These are phyloP conservation scores for Solanum hybrid DNA, from an alignment of 305 asterid species.

Conservation along the genomic window DNA sequence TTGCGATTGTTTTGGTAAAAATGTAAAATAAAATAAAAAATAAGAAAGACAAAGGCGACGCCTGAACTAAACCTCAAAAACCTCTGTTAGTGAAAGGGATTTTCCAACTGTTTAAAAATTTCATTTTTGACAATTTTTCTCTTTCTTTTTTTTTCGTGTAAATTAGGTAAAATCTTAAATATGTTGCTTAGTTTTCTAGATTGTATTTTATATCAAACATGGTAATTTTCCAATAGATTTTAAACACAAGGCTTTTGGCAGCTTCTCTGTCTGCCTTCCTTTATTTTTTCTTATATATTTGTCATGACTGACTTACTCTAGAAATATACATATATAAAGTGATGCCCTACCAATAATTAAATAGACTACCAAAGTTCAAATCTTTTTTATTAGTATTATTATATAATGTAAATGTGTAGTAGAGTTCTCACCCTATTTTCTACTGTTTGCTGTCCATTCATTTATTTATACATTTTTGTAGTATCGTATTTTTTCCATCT, in stretches of 20 bases:
- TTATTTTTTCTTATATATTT: background rate
- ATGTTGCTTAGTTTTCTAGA: background rate
- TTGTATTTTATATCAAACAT: background rate
- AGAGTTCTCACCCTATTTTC: background rate
- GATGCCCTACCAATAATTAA: slow-evolving; percentile 1
- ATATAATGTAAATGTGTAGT: background rate
- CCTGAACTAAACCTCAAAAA: background rate
- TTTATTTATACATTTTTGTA: slow-evolving; percentile 9
- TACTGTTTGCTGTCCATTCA: slow-evolving; percentile 14
- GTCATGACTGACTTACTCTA: background rate
- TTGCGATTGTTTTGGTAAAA: background rate
- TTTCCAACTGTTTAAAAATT: background rate
- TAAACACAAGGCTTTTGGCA: background rate
- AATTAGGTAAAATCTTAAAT: background rate
- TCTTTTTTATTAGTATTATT: background rate
- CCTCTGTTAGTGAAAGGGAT: background rate
- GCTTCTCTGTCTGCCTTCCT: background rate
- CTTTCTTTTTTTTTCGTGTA: background rate
- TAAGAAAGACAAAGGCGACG: background rate
- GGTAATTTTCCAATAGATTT: background rate
- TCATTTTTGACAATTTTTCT: background rate
- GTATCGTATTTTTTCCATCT: background rate
- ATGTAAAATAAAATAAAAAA: background rate
- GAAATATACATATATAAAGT: background rate
- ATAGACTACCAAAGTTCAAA: background rate